phyloP scores from a whole-genome alignment of 78 protist genomes.

The Tieghemostelium lacteum region DNA sequence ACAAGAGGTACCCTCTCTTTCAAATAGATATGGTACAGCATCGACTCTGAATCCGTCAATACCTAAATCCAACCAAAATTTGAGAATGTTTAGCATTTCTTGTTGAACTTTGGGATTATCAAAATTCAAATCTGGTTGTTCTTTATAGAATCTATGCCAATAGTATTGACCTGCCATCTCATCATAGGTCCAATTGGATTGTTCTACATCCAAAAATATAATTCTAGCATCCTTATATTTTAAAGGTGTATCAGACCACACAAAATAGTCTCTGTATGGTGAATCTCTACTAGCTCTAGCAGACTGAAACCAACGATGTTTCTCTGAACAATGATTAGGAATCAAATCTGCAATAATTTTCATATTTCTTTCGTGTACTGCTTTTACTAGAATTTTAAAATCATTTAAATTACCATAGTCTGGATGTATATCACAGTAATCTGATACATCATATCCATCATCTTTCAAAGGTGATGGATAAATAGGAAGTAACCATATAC shows the following conservation, averaged over 20 bases:
- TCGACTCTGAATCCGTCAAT: constrained; percentile 91
- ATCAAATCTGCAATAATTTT: constrained; percentile 85
- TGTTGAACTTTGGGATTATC: constrained; percentile 85
- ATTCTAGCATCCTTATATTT: constrained; percentile 83
- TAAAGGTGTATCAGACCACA: constrained; percentile 73
- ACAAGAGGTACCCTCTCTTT: constrained; percentile 86
- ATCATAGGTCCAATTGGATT: constrained; percentile 88
- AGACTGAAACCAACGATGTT: constrained; percentile 88
- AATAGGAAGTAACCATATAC: constrained; percentile 90
- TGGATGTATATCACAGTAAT: constrained; percentile 87
- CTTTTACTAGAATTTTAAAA: constrained; percentile 74
- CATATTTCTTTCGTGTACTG: constrained; percentile 86
- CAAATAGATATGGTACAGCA: constrained; percentile 88
- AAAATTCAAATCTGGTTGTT: constrained; percentile 91
- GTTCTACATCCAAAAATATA: constrained; percentile 85
- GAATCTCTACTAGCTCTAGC: constrained; percentile 69
- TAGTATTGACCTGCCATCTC: constrained; percentile 82
- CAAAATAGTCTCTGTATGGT: constrained; percentile 85
- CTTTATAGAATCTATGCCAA: constrained; percentile 89
- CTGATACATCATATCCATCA: constrained; percentile 91
- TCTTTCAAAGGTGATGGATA: constrained; percentile 86
- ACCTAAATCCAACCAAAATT: constrained; percentile 88
- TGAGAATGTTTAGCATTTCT: constrained; percentile 82
- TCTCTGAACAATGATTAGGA: constrained; percentile 89
- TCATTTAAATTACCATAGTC: constrained; percentile 87